Conservation (phyloP, 1,139 yeast genomes). For the Nematodospora anomalae region DNA sequence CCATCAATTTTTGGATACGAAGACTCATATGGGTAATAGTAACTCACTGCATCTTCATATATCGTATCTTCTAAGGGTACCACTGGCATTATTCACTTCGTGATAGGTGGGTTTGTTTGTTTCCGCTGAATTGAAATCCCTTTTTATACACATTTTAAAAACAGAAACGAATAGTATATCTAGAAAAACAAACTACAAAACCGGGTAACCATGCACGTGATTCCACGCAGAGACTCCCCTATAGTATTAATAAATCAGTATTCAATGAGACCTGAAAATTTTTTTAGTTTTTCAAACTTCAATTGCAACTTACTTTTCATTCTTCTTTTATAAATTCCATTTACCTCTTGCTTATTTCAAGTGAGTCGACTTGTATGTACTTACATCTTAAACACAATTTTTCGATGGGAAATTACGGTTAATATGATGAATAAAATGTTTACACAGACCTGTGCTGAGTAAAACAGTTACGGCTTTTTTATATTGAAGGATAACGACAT, state of each 20-base stretch:
- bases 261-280: too few species aligned
- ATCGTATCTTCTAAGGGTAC: slow-evolving; percentile 10
- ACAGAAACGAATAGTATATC: background rate
- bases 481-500: slow-evolving; percentile 39
- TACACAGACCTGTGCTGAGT: slow-evolving; percentile 67
- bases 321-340: too few species aligned
- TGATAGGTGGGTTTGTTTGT: background rate
- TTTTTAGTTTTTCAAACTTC: too few species aligned
- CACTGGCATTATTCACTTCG: slow-evolving; percentile 7
- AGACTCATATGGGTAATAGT: slow-evolving; percentile 6
- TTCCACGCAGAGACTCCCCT: too few species aligned
- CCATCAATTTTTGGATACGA: slow-evolving; percentile 7
- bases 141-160: background rate
- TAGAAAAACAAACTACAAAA: too few species aligned
- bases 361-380: slow-evolving; percentile 6
- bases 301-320: too few species aligned
- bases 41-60: slow-evolving; percentile 15
- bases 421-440: slow-evolving; percentile 20
- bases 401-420: too few species aligned
- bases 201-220: too few species aligned
- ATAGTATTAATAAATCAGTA: too few species aligned
- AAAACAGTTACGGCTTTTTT: slow-evolving; percentile 7
- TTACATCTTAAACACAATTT: too few species aligned
- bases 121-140: too few species aligned
- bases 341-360: background rate